These are phyloP conservation scores for Aspergillus brunneoviolaceus DNA, from an alignment of 2,329 filamentous ascomycete genomes.

Conservation along the genomic window DNA sequence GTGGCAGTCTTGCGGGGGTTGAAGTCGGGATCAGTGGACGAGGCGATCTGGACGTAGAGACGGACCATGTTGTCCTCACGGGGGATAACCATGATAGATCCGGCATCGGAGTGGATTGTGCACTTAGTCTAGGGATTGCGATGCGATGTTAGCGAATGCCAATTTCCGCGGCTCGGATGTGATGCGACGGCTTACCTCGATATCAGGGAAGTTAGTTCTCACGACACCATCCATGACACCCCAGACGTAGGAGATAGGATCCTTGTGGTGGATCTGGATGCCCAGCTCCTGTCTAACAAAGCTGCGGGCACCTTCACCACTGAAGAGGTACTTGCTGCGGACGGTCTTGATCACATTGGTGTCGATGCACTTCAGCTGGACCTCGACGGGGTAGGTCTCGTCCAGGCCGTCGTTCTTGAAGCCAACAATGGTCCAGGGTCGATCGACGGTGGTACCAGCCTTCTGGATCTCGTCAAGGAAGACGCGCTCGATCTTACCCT, in stretches of 20 bases:
- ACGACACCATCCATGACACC: slow-evolving; percentile 67
- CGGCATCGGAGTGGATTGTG: slow-evolving; percentile 64
- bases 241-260: slow-evolving; percentile 64
- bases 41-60: slow-evolving; percentile 59
- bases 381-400: slow-evolving; percentile 75
- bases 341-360: slow-evolving; percentile 67
- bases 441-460: slow-evolving; percentile 55
- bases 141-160: not conserved
- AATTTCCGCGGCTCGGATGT: not conserved
- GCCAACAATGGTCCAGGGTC: slow-evolving; percentile 62
- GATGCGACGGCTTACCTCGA: slow-evolving; percentile 47
- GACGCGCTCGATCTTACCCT: slow-evolving; percentile 62
- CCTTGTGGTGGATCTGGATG: slow-evolving; percentile 64
- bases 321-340: slow-evolving; percentile 62
- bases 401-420: slow-evolving; percentile 62
- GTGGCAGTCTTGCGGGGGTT: slow-evolving; percentile 61
- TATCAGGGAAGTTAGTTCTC: slow-evolving; percentile 62
- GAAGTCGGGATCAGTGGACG: slow-evolving; percentile 61
- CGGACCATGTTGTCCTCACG: slow-evolving; percentile 52
- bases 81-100: slow-evolving; percentile 64
- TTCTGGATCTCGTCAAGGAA: slow-evolving; percentile 63
- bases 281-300: slow-evolving; percentile 63
- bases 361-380: slow-evolving; percentile 74
- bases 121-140: slow-evolving; percentile 57
- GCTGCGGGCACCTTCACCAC: slow-evolving; percentile 61